A percentile compares a stretch with the other conserved stretches of the same genome.
These are phyloP conservation scores for Pholiota adiposa DNA, from an alignment of 1,284 basidiomycete species.

Conservation along the genomic window DNA sequence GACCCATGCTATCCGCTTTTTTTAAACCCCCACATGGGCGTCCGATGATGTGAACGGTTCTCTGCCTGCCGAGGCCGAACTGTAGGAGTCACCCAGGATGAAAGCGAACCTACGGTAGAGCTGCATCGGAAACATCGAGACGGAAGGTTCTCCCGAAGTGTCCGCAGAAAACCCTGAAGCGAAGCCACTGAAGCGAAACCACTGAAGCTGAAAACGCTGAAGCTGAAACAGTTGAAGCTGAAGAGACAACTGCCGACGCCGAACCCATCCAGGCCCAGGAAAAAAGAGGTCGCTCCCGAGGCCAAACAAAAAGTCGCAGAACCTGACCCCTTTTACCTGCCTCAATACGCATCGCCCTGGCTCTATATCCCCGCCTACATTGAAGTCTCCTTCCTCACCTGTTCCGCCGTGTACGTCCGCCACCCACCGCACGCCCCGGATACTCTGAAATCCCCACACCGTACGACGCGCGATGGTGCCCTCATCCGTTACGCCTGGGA, in stretches of 20 bases:
- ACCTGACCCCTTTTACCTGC: conserved; percentile 81
- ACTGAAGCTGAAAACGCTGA: conserved; percentile 2
- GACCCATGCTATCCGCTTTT: conserved; percentile 86
- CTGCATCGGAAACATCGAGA: conserved; percentile 39
- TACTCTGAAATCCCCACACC: conserved; percentile 95
- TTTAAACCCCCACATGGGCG: conserved; percentile 48
- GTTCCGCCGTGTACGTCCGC: conserved; percentile 92
- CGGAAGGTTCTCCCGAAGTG: not conserved
- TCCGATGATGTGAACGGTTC: conserved; percentile 35
- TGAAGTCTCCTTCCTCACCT: conserved; percentile 89
- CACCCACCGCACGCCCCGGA: conserved; percentile 94
- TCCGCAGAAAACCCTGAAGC: conserved; percentile 45
- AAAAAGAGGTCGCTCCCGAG: not conserved
- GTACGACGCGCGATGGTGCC: conserved; percentile 89
- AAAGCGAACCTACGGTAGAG: conserved; percentile 45
- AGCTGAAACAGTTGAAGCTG: not conserved
- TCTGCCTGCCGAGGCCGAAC: conserved; percentile 15
- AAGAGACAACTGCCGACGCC: not conserved
- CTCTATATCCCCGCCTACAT: conserved; percentile 97
- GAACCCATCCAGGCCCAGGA: not conserved
- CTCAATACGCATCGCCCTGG: conserved; percentile 87
- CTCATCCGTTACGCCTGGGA: conserved; percentile 89
- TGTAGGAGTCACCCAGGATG: not conserved
- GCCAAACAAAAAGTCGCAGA: conserved; percentile 16
- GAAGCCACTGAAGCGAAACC: conserved; percentile 4